Conservation (phyloP, 2,329 filamentous ascomycete species). For the Microascus cirrosus region DNA sequence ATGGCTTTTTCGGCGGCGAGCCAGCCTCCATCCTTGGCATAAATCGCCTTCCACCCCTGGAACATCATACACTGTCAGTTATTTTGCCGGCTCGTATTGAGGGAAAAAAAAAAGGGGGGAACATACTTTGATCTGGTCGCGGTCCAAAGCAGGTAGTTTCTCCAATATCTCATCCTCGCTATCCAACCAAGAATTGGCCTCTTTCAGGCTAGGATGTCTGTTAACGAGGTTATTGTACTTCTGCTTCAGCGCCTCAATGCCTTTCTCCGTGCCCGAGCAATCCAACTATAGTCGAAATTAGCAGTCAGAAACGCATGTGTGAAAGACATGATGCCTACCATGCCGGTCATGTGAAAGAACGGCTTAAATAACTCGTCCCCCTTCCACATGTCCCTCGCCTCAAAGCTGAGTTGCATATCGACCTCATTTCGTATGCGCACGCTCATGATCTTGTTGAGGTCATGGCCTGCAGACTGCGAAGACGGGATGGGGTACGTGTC, state of each 20-base stretch:
- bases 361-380: conserved; percentile 29
- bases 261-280: conserved; percentile 17
- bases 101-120: not conserved
- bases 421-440: conserved; percentile 19
- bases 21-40: conserved; percentile 31
- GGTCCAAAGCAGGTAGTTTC: conserved; percentile 24
- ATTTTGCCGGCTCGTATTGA: not conserved
- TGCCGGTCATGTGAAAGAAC: conserved; percentile 30
- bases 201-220: conserved; percentile 17
- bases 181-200: conserved; percentile 28
- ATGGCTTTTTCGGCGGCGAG: conserved; percentile 33
- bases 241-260: conserved; percentile 17
- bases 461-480: conserved; percentile 31
- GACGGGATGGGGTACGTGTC: conserved; percentile 34
- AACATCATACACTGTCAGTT: conserved; percentile 1
- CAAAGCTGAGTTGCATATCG: conserved; percentile 18
- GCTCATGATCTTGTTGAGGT: conserved; percentile 35
- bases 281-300: conserved; percentile 12
- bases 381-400: conserved; percentile 25
- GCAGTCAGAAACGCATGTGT: not conserved
- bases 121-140: conserved; percentile 24
- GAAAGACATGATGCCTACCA: conserved; percentile 15
- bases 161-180: conserved; percentile 28
- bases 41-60: conserved; percentile 33
- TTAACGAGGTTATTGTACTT: conserved; percentile 19